Evolutionary conservation across 345 rosid genomes (phyloP), one percentile per base, ranked within the genome.

Genomic region (Salix koriyanagi): DNA sequence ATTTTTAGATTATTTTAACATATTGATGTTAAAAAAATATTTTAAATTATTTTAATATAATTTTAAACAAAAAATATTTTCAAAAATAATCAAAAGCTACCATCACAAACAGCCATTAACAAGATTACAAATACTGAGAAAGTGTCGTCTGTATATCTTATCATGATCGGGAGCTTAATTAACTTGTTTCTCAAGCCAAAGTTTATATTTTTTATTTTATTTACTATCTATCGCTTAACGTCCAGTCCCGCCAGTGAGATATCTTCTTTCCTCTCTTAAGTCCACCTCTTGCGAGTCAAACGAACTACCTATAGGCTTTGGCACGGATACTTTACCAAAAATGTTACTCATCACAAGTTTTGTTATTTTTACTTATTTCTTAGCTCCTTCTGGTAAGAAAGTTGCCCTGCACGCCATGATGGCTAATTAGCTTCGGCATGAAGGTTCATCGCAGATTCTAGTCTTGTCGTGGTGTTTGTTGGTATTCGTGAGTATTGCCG

Each of bases 111-210:
- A 32, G 34, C 34, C 34, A 32, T 32, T 69, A 60, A 4, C 23
- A 30, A 32, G 6, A 32, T 12, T 54, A 21, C 11, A 54, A 21
- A 19, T 52, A 6, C 68, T 13, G 41, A 6, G 6, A 15, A 15
- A 26, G 19, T 15, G 15, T 25, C 2, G 15, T 5, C 19, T 65
- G 3, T 30, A 6, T 65, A 6, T 65, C 68, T 12, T 65, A 16
- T 65, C 68, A 19, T 15, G 19, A 65, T 11, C 58, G 19, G 6
- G 58, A 14, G 32, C 68, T 65, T 4, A 9, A 11, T 62, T 32
- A 2, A 9, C 69, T 74, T 64, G 56, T 42, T 74, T 44, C 58
- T 44, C 30, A 58, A 72, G 75, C 75, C 75, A 56, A 72, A 19
- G 9, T 19, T 28, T 58, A 37, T 8, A 13, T 23, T 8, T 25